Conservation (phyloP, 2,329 filamentous ascomycete species). For the Colletotrichum caudatum region DNA sequence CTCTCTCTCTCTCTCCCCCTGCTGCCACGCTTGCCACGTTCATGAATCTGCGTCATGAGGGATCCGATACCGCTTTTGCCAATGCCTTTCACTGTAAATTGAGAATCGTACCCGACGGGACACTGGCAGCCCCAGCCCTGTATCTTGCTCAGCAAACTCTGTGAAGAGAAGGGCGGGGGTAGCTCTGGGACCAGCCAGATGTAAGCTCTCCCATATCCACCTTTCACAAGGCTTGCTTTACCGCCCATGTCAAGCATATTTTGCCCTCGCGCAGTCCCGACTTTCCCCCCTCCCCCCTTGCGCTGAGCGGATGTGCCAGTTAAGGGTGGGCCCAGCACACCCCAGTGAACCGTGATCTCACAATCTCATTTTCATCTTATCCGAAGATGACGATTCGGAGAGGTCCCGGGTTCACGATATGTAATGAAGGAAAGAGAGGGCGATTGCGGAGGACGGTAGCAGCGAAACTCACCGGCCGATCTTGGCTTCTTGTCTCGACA, state of each 20-base stretch:
- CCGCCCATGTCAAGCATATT: slow-evolving; percentile 49
- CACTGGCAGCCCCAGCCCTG: slow-evolving; percentile 16
- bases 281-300: not conserved
- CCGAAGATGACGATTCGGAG: slow-evolving; percentile 5
- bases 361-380: slow-evolving; percentile 36
- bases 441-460: slow-evolving; percentile 30
- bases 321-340: slow-evolving; percentile 44
- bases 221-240: slow-evolving; percentile 56
- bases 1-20: slow-evolving; percentile 6
- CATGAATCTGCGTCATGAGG: not conserved
- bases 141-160: slow-evolving; percentile 15
- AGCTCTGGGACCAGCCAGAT: slow-evolving; percentile 20
- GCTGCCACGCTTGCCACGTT: slow-evolving; percentile 19
- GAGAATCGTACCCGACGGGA: slow-evolving; percentile 28
- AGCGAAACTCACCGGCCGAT: slow-evolving; percentile 8
- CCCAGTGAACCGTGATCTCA: slow-evolving; percentile 41
- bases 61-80: slow-evolving; percentile 31
- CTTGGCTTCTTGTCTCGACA: slow-evolving; percentile 30
- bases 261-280: slow-evolving; percentile 24
- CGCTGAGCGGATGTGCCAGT: slow-evolving; percentile 21
- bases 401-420: slow-evolving; percentile 33
- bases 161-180: slow-evolving; percentile 1
- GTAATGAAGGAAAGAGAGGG: slow-evolving; percentile 22
- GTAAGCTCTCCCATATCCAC: slow-evolving; percentile 43
- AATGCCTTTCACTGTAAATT: slow-evolving; percentile 37